These are phyloP conservation scores for Hypericum androsaemum DNA, from an alignment of 345 rosid species.

Conservation along the genomic window DNA sequence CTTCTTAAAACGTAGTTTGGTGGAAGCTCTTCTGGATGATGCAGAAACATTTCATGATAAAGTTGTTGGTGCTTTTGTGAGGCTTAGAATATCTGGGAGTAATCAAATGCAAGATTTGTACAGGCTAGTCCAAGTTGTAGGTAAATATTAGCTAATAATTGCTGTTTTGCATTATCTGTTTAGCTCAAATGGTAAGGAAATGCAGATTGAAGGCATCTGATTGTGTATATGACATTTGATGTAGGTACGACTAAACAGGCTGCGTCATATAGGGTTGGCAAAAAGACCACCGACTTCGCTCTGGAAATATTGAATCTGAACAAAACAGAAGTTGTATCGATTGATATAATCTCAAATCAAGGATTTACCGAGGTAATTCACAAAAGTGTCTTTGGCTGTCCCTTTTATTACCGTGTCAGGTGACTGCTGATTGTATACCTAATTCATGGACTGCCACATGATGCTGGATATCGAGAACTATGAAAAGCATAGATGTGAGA, in stretches of 20 bases:
- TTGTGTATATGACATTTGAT: conserved; percentile 7
- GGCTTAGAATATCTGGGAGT: conserved; percentile 85
- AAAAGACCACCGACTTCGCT: conserved; percentile 55
- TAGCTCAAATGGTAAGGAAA: neutral
- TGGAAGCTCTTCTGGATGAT: conserved; percentile 82
- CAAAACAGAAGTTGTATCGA: conserved; percentile 78
- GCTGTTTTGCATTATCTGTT: conserved; percentile 8
- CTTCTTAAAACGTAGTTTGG: conserved; percentile 76
- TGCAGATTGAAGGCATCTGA: too few relatives aligned
- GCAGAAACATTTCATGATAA: conserved; percentile 64
- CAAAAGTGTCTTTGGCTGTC: neutral
- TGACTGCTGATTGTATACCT: too few relatives aligned
- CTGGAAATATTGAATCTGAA: conserved; percentile 81
- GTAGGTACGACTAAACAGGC: conserved; percentile 83
- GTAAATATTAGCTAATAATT: conserved; percentile 33
- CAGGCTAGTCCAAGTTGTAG: conserved; percentile 91
- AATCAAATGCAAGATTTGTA: conserved; percentile 94
- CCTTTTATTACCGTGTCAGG: neutral
- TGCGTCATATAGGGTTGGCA: conserved; percentile 85
- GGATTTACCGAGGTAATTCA: conserved; percentile 87
- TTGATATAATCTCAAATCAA: conserved; percentile 95
- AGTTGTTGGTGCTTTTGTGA: conserved; percentile 81
- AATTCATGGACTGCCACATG: too few relatives aligned
- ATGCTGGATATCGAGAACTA: too few relatives aligned
- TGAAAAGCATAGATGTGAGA: too few relatives aligned